Base-by-base conservation (phyloP, 148 eudicot genomes). In the Dianthus caryophyllus region DNA sequence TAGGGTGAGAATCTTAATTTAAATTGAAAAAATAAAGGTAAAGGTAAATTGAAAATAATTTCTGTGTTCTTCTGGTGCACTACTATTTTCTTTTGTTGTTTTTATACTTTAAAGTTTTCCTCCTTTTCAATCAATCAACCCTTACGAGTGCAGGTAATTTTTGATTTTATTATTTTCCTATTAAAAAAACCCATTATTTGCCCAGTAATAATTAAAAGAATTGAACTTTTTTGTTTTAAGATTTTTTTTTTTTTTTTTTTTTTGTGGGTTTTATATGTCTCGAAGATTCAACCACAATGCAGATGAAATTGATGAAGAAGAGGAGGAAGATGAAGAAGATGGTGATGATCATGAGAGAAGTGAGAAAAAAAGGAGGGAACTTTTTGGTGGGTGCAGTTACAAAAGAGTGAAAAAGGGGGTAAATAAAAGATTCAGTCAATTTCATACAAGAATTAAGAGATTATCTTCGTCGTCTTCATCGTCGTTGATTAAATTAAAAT, bases 351-450 rank as follows among this genome's bases (percentile, higher is more conserved):
- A 65, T 50, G 18, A 48, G 6, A 30, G 25, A 5, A 66, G 65
- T 24, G 16, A 47, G 21, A 60, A 29, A 11, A 68, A 50, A 50
- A 62, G 52, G 4, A 68, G 53, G 67, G 15, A 20, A 9, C 12
- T 21, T 2, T 52, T 67, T 71, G 55, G 77, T 74, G 60, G 69
- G 51, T 75, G 66, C 38, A 38, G 59, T 69, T 70, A 65, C 73
- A 62, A 73, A 56, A 84, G 75, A 69, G 72, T 62, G 21, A 72
- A 79, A 63, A 76, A 66, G 50, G 46, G n/a, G n/a, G n/a, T 76
- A 6, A 25, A 57, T 15, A 70, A 17, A 41, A 72, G 55, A 61
- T 50, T 39, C 5, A 61, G n/a, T 58, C 62, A 31, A n/a, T n/a
- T n/a, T n/a, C n/a, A n/a, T 29, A 5, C 20, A 53, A 59, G 21